Evolutionary conservation across 345 rosid genomes (phyloP).

Genomic region (Sonneratia caseolaris): DNA sequence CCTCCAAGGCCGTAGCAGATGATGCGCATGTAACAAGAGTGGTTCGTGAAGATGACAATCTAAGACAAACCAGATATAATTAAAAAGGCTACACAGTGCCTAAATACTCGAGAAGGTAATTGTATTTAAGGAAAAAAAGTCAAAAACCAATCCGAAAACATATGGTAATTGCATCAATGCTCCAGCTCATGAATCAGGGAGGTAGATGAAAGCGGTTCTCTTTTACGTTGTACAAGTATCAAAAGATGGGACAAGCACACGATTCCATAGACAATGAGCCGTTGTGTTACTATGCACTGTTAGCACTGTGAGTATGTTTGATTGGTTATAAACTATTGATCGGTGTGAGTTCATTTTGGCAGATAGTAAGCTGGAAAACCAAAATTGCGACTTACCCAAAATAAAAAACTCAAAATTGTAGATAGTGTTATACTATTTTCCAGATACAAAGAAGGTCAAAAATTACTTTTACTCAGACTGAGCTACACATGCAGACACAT

Average conservation of each 20-base stretch:
- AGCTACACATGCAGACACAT: background rate
- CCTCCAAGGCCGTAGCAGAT: conserved; percentile 71
- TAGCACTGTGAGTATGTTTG: background rate
- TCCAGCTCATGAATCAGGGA: background rate
- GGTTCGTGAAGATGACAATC: conserved; percentile 35
- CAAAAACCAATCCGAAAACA: background rate
- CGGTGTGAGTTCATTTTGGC: background rate
- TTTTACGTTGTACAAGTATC: background rate
- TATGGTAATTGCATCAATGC: background rate
- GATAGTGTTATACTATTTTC: background rate
- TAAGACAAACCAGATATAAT: conserved; percentile 19
- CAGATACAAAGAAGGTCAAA: no score
- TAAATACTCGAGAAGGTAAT: background rate
- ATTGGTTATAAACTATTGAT: background rate
- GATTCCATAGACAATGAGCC: background rate
- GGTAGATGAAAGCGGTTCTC: background rate
- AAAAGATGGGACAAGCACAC: background rate
- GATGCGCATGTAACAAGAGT: conserved; percentile 38
- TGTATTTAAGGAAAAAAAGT: background rate
- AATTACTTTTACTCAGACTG: background rate
- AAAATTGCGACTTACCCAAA: no score
- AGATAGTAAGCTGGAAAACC: no score
- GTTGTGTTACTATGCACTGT: background rate
- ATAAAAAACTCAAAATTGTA: no score
- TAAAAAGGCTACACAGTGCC: conserved; percentile 3